These are phyloP conservation scores for Starmera amethionina DNA, from an alignment of 805 yeast genomes.

Conservation along the genomic window DNA sequence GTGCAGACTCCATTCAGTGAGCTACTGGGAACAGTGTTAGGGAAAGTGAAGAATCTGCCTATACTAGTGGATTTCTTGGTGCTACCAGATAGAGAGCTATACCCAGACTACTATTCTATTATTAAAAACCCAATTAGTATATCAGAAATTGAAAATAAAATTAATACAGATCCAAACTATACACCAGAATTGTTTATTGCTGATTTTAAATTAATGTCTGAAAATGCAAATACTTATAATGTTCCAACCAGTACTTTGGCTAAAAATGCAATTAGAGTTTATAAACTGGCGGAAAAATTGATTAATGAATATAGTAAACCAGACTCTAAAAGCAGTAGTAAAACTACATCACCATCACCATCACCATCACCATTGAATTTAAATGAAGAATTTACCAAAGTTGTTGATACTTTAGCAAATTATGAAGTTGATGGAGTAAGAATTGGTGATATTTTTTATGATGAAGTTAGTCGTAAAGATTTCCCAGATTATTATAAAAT, in stretches of 20 bases:
- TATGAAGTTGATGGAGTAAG: slow-evolving; percentile 21
- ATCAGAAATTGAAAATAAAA: slow-evolving; percentile 47
- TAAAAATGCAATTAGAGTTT: slow-evolving; percentile 47
- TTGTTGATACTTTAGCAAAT: slow-evolving; percentile 10
- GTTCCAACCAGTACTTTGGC: slow-evolving; percentile 60
- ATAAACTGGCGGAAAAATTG: slow-evolving; percentile 45
- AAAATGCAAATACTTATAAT: slow-evolving; percentile 67
- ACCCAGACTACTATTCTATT: slow-evolving; percentile 71
- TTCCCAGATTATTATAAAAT: slow-evolving; percentile 77
- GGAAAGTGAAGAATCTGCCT: background rate
- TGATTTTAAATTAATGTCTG: slow-evolving; percentile 60
- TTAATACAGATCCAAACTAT: slow-evolving; percentile 26
- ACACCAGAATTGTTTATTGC: slow-evolving; percentile 31
- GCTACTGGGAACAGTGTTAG: too few species aligned
- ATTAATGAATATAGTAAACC: slow-evolving; percentile 7
- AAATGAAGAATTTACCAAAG: slow-evolving; percentile 9
- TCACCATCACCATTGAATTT: slow-evolving; percentile 5
- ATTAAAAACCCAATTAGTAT: slow-evolving; percentile 61
- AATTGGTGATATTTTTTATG: slow-evolving; percentile 64
- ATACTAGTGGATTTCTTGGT: slow-evolving; percentile 44
- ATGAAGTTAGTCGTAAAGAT: slow-evolving; percentile 56
- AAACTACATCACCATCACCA: slow-evolving; percentile 4
- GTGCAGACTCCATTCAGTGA: too few species aligned
- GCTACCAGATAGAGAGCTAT: slow-evolving; percentile 63
- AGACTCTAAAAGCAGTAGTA: slow-evolving; percentile 22